Percentiles rank a stretch among this genome's conserved stretches.
phyloP scores from a whole-genome alignment of 176 grass and related monocot species.

The Saccharum spontaneum region DNA sequence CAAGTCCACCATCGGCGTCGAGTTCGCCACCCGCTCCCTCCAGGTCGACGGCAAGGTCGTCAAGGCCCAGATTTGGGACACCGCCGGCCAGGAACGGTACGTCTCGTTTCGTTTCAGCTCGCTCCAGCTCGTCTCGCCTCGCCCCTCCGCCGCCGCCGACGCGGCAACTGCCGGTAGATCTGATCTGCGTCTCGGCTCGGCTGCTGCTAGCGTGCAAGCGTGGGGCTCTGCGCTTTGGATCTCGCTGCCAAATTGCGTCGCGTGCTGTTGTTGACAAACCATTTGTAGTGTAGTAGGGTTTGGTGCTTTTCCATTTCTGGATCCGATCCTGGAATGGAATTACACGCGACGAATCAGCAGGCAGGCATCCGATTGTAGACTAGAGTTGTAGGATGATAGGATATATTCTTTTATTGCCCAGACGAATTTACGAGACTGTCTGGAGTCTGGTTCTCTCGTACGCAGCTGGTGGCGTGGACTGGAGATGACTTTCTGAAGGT shows the following conservation, averaged over 20 bases:
- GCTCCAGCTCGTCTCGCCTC: not conserved
- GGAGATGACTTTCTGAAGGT: not conserved
- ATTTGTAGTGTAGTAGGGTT: not conserved
- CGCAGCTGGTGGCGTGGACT: not conserved
- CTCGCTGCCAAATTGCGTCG: conserved; percentile 38
- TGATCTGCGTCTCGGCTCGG: not conserved
- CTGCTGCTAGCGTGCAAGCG: not conserved
- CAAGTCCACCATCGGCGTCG: conserved; percentile 97
- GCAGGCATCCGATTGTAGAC: not conserved
- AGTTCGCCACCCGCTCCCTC: conserved; percentile 87
- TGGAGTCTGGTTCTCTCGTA: not conserved
- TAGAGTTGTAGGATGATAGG: not conserved
- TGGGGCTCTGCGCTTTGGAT: conserved; percentile 8
- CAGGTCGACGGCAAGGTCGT: conserved; percentile 78
- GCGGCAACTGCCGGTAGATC: not conserved
- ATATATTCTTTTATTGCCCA: not conserved
- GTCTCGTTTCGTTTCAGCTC: not conserved
- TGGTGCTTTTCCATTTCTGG: not conserved
- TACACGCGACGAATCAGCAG: not conserved
- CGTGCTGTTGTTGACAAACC: not conserved
- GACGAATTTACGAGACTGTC: not conserved
- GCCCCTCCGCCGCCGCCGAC: not conserved
- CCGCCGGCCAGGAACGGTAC: conserved; percentile 77
- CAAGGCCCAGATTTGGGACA: conserved; percentile 99
- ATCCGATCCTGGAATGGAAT: not conserved